Percentiles rank a stretch among this genome's conserved stretches.
phyloP scores from a whole-genome alignment of 768 basidiomycete genomes.

The Lanmaoa pseudosensibilis region DNA sequence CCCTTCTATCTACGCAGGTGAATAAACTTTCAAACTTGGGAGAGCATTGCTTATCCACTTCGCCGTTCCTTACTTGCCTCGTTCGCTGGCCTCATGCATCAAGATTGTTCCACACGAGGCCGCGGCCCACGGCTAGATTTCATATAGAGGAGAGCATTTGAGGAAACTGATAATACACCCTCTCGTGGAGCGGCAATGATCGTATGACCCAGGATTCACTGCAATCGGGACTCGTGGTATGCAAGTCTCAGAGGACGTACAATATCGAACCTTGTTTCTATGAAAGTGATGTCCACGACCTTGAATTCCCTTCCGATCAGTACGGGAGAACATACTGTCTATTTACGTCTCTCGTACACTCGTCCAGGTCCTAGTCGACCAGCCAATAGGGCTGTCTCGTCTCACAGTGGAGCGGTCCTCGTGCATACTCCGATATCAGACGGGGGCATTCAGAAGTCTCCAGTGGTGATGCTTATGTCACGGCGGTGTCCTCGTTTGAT shows the following conservation, averaged over 20 bases:
- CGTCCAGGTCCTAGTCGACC: background rate
- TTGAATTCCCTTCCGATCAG: conserved; percentile 6
- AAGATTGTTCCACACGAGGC: conserved; percentile 18
- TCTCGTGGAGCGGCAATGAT: conserved; percentile 3
- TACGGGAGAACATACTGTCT: background rate
- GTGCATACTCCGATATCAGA: background rate
- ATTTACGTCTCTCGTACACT: conserved; percentile 11
- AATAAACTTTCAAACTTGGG: conserved; percentile 18
- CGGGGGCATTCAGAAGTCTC: background rate
- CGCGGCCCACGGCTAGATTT: conserved; percentile 16
- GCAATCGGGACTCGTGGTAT: background rate
- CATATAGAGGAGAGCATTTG: too few relatives aligned
- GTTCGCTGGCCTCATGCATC: conserved; percentile 8
- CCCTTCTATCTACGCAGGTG: conserved; percentile 3
- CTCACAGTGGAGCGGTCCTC: conserved; percentile 16
- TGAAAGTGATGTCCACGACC: background rate
- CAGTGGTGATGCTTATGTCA: background rate
- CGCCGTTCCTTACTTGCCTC: conserved; percentile 8
- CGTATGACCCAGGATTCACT: background rate
- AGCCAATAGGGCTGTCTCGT: background rate
- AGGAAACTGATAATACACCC: background rate
- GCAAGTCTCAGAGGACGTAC: background rate
- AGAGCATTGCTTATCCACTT: conserved; percentile 3
- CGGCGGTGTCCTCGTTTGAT: background rate
- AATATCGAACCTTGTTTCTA: background rate